These are phyloP conservation scores for Litchi chinensis DNA, from an alignment of 345 rosid species.

Conservation along the genomic window DNA sequence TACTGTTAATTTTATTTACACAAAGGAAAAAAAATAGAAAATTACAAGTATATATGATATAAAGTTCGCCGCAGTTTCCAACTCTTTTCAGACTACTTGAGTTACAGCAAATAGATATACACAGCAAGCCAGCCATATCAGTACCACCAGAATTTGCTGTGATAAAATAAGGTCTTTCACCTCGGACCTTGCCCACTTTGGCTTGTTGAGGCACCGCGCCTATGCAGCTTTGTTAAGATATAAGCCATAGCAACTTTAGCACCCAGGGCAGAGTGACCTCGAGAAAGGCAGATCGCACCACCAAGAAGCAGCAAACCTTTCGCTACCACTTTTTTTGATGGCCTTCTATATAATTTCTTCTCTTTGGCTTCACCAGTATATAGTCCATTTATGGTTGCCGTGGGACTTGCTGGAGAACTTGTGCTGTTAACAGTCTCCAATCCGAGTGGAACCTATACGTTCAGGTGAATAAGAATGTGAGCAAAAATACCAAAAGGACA, in stretches of 20 bases:
- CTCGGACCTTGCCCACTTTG: slow-evolving; percentile 37
- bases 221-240: slow-evolving; percentile 70
- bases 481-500: slow-evolving; percentile 3
- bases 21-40: too few relatives aligned
- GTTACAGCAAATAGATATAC: neutral
- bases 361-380: slow-evolving; percentile 28
- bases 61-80: neutral
- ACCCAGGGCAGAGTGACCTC: slow-evolving; percentile 69
- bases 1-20: slow-evolving; percentile 9
- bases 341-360: slow-evolving; percentile 50
- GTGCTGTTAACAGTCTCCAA: slow-evolving; percentile 34
- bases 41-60: neutral
- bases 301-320: slow-evolving; percentile 74
- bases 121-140: neutral
- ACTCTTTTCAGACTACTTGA: slow-evolving; percentile 3
- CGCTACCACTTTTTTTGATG: slow-evolving; percentile 67
- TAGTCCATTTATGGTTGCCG: slow-evolving; percentile 24
- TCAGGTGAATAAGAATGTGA: slow-evolving; percentile 4
- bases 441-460: slow-evolving; percentile 60
- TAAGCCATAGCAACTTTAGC: slow-evolving; percentile 87
- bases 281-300: slow-evolving; percentile 71
- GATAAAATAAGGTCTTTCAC: neutral
- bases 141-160: neutral
- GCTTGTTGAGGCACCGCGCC: slow-evolving; percentile 46
- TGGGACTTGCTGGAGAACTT: slow-evolving; percentile 24